Percentiles rank a stretch among this genome's conserved stretches.
phyloP scores from a whole-genome alignment of 164 flowering plant genomes.

The Sextonia rubra region DNA sequence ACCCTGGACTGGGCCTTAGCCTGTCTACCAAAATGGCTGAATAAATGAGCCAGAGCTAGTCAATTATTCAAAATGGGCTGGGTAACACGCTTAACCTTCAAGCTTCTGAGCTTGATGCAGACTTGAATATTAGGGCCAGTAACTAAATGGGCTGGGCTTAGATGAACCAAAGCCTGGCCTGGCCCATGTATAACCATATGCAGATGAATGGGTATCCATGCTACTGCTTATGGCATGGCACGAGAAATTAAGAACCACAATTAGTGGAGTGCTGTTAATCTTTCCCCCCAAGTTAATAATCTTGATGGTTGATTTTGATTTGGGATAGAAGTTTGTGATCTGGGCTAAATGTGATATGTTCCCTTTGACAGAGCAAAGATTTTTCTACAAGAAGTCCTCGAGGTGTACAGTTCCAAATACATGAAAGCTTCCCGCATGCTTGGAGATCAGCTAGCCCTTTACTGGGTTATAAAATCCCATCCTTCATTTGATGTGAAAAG shows the following conservation, averaged over 20 bases:
- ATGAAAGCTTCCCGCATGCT: conserved; percentile 89
- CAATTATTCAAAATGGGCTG: no score
- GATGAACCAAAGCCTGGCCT: no score
- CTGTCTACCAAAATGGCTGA: no score
- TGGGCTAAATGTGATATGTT: neutral
- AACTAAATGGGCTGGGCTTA: no score
- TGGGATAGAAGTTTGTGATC: neutral
- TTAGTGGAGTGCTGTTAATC: neutral
- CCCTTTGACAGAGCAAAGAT: conserved; percentile 55
- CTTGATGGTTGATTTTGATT: neutral
- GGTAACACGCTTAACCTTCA: no score
- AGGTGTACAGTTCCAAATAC: conserved; percentile 58
- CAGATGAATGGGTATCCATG: neutral
- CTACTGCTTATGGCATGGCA: neutral
- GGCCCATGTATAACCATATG: no score
- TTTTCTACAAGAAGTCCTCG: conserved; percentile 63
- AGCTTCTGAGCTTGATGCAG: no score
- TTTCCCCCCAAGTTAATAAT: no score
- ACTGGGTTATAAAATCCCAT: conserved; percentile 71
- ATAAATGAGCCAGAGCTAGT: no score
- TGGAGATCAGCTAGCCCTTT: conserved; percentile 92
- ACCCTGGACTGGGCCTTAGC: no score
- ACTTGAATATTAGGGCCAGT: no score
- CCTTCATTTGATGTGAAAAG: conserved; percentile 57
- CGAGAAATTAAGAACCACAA: neutral